Base-by-base conservation (phyloP, 2,329 filamentous ascomycete species). In the Metarhizium humberi region DNA sequence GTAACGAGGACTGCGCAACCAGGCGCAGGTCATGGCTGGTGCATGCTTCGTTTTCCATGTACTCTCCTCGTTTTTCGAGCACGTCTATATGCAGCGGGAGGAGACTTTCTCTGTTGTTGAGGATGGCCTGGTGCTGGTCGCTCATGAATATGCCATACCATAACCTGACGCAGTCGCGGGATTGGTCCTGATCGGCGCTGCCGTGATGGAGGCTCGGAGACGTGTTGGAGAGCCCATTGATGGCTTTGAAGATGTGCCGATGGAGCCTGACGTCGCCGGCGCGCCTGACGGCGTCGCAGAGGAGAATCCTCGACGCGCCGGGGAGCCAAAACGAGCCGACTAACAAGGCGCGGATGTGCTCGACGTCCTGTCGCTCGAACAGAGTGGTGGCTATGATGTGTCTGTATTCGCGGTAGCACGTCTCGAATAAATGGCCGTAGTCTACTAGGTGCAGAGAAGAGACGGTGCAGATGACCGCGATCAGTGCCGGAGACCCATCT, bases 181-280 rank as follows among this genome's bases (percentile, higher is more conserved):
- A 45, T 8, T 52, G 50, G 4, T 25, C 2, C 25, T 50, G 45
- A 18, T 25, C 34, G 32, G 16, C 30, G 1, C 25, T 32, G 47
- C 47, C 10, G 46, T 68, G 69, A 50, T 29, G 8, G 8, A 25
- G 42, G n/a, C 52, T 51, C 11, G n/a, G 3, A 10, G 49, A 10
- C 29, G 8, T 38, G 3, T 6, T 14, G 0, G 32, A 16, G 1
- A 5, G 36, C 18, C 6, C 32, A 51, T 40, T 18, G 18, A 51
- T 51, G 8, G 49, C 38, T 42, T 46, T 48, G 34, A 45, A 18
- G n/a, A 57, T 54, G 51, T 57, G 34, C 16, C 55, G 48, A 30
- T 73, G 70, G 7, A 73, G 54, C 53, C 71, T 70, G 61, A 71
- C 68, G 58, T 73, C 71, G 2, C 70, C 69, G 3, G 69, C 69